Evolutionary conservation across 805 yeast species (phyloP).

Genomic region (Ogataea trehalophila): DNA sequence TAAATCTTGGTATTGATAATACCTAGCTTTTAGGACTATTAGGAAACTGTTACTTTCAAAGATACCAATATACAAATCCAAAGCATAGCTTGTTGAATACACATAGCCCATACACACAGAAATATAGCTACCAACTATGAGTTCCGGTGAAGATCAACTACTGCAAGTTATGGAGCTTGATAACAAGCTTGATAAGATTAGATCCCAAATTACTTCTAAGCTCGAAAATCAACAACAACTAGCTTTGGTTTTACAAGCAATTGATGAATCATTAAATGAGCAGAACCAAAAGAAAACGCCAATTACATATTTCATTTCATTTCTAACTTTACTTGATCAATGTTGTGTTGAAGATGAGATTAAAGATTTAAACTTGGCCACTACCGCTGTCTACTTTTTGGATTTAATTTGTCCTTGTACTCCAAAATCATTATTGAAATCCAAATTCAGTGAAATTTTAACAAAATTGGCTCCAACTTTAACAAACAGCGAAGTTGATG

Average conservation of each 20-base stretch:
- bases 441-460: constrained; percentile 74
- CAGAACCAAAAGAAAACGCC: constrained; percentile 59
- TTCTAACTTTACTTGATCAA: constrained; percentile 77
- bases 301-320: constrained; percentile 80
- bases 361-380: constrained; percentile 58
- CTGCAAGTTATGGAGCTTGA: constrained; percentile 46
- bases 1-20: not conserved
- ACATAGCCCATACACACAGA: too few relatives aligned
- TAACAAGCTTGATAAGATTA: constrained; percentile 58
- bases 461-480: constrained; percentile 78
- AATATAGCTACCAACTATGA: not conserved
- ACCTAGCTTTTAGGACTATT: too few relatives aligned
- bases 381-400: constrained; percentile 73
- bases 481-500: constrained; percentile 62
- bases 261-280: constrained; percentile 80
- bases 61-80: too few relatives aligned
- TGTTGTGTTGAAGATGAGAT: constrained; percentile 50
- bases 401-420: constrained; percentile 74
- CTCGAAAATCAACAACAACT: constrained; percentile 81
- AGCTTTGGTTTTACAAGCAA: constrained; percentile 79
- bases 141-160: constrained; percentile 2
- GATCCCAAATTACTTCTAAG: constrained; percentile 72
- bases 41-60: too few relatives aligned
- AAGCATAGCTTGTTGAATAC: too few relatives aligned
- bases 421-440: constrained; percentile 61